These are phyloP conservation scores for Smittium culicis DNA, from an alignment of 371 early-diverging fungal genomes.

Conservation along the genomic window DNA sequence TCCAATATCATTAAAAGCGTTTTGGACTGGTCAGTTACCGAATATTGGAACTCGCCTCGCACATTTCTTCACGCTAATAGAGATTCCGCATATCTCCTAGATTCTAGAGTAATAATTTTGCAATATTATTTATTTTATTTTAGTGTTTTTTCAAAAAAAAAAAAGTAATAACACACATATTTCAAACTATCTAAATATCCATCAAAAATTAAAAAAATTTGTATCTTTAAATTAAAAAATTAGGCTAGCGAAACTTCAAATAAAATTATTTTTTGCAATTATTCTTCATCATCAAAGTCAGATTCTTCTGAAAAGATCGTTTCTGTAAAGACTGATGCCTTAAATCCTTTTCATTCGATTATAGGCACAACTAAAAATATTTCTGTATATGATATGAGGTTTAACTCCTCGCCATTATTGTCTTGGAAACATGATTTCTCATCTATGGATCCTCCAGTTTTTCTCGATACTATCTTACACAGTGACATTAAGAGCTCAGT, in stretches of 20 bases:
- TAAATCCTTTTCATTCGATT: neutral
- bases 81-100: neutral
- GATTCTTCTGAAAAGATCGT: neutral
- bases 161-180: too few relatives aligned
- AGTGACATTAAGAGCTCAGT: neutral
- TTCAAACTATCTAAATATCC: too few relatives aligned
- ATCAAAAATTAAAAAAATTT: neutral
- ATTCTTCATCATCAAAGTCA: too few relatives aligned
- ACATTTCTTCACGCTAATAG: neutral
- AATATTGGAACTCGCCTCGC: conserved; percentile 5
- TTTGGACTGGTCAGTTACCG: neutral
- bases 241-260: neutral
- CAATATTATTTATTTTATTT: neutral
- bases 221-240: neutral
- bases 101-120: neutral
- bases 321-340: neutral
- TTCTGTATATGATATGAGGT: conserved; percentile 1
- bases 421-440: conserved; percentile 6
- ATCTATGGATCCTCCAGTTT: neutral
- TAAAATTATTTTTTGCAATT: too few relatives aligned
- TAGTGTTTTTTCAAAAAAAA: too few relatives aligned
- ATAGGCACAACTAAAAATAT: conserved; percentile 5
- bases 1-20: neutral
- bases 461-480: neutral
- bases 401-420: neutral